These are phyloP conservation scores for Penicillium sp. DNA, from an alignment of 2,329 filamentous ascomycete species.

Conservation along the genomic window DNA sequence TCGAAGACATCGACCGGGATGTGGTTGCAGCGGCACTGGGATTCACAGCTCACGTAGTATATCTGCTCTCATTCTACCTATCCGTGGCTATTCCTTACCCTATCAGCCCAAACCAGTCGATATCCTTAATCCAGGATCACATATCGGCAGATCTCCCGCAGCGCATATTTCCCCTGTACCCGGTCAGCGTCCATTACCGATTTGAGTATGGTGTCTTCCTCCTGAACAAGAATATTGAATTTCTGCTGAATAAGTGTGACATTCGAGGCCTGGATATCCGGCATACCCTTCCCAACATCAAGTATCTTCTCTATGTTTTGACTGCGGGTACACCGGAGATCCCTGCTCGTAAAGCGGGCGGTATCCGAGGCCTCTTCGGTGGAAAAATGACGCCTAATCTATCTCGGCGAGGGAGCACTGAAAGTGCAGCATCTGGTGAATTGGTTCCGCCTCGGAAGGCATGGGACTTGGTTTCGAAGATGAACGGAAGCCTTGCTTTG, in stretches of 20 bases:
- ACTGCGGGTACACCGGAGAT: constrained; percentile 71
- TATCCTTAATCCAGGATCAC: constrained; percentile 72
- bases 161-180: constrained; percentile 77
- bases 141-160: constrained; percentile 58
- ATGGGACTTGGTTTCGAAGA: constrained; percentile 24
- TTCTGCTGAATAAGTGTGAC: constrained; percentile 63
- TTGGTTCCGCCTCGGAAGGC: constrained; percentile 28
- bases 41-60: constrained; percentile 71
- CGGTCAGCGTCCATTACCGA: constrained; percentile 74
- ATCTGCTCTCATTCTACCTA: constrained; percentile 79
- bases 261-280: constrained; percentile 84
- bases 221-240: constrained; percentile 93
- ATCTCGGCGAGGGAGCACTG: constrained; percentile 42
- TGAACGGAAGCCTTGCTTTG: constrained; percentile 28
- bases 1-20: constrained; percentile 67
- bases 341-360: constrained; percentile 56
- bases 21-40: constrained; percentile 78
- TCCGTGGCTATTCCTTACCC: constrained; percentile 77
- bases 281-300: constrained; percentile 88
- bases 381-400: constrained; percentile 38
- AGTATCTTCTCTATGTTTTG: constrained; percentile 86
- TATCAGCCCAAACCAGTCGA: constrained; percentile 69
- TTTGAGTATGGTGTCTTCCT: constrained; percentile 97
- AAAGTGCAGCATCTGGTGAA: constrained; percentile 39
- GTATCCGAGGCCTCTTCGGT: constrained; percentile 48